Percentiles rank a stretch among this genome's conserved stretches.
Conservation (phyloP, 257 asterid genomes). For the Nicotiana tomentosiformis region DNA sequence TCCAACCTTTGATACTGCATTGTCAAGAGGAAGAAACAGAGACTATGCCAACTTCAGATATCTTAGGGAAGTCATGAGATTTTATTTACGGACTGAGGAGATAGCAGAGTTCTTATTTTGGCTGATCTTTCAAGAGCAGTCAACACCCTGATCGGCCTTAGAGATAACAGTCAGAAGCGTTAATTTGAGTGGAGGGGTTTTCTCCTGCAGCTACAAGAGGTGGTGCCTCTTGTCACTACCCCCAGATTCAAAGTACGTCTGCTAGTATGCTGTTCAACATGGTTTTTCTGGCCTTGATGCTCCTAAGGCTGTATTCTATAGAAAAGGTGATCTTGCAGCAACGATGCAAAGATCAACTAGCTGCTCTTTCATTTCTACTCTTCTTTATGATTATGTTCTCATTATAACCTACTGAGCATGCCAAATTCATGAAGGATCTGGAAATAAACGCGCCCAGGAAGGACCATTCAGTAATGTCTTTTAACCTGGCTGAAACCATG, state of each 20-base stretch:
- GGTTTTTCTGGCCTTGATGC: no score
- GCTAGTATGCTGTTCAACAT: no score
- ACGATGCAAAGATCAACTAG: background rate
- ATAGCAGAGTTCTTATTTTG: background rate
- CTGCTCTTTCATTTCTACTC: background rate
- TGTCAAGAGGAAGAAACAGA: background rate
- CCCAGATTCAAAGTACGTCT: no score
- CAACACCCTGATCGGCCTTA: background rate
- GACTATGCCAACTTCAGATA: background rate
- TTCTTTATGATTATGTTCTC: background rate
- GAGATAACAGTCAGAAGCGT: background rate
- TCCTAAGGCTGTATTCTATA: no score
- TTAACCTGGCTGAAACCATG: background rate
- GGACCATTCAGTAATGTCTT: background rate
- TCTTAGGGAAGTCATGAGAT: background rate
- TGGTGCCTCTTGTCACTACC: background rate
- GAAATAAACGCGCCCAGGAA: background rate
- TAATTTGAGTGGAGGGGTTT: background rate
- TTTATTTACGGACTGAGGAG: background rate
- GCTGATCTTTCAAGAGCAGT: background rate
- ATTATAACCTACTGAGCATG: background rate
- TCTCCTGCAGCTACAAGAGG: background rate
- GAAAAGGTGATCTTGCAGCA: background rate
- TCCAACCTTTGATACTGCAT: background rate
- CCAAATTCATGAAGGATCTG: background rate